A percentile compares a stretch with the other conserved stretches of the same genome.
Conservation (phyloP, 164 flowering plant species). For the Vitis amurensis region DNA sequence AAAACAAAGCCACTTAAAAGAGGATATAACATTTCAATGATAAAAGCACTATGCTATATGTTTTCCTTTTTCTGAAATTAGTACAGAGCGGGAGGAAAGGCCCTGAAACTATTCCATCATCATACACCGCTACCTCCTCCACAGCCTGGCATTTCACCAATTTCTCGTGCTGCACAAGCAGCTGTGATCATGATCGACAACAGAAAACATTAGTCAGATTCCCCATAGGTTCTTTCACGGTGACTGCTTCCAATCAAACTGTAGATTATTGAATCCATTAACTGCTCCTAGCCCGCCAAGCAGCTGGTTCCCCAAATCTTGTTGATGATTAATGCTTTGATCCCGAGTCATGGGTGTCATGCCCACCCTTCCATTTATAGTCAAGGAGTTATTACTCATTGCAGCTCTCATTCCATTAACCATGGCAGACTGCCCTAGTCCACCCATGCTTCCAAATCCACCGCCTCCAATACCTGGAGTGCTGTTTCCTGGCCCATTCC, state of each 20-base stretch:
- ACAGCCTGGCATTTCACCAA: slow-evolving; percentile 14
- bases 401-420: slow-evolving; percentile 65
- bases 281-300: slow-evolving; percentile 75
- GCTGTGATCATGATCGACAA: slow-evolving; percentile 11
- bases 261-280: slow-evolving; percentile 78
- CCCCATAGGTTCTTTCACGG: slow-evolving; percentile 31
- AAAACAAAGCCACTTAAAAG: slow-evolving; percentile 10
- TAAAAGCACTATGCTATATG: slow-evolving; percentile 34
- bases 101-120: slow-evolving; percentile 17
- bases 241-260: slow-evolving; percentile 83
- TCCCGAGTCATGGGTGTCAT: slow-evolving; percentile 52
- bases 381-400: slow-evolving; percentile 53
- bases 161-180: slow-evolving; percentile 32
- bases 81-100: slow-evolving; percentile 37
- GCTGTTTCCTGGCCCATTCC: slow-evolving; percentile 44
- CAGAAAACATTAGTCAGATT: not conserved
- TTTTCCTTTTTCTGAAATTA: slow-evolving; percentile 37
- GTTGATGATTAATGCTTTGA: slow-evolving; percentile 61
- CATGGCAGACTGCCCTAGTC: slow-evolving; percentile 51
- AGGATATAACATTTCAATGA: slow-evolving; percentile 32
- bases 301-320: slow-evolving; percentile 69
- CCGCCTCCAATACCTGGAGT: slow-evolving; percentile 42
- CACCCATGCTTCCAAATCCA: slow-evolving; percentile 56
- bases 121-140: not conserved
- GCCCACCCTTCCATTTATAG: slow-evolving; percentile 69